Conservation (phyloP, 345 rosid genomes). For the Carallia brachiata region DNA sequence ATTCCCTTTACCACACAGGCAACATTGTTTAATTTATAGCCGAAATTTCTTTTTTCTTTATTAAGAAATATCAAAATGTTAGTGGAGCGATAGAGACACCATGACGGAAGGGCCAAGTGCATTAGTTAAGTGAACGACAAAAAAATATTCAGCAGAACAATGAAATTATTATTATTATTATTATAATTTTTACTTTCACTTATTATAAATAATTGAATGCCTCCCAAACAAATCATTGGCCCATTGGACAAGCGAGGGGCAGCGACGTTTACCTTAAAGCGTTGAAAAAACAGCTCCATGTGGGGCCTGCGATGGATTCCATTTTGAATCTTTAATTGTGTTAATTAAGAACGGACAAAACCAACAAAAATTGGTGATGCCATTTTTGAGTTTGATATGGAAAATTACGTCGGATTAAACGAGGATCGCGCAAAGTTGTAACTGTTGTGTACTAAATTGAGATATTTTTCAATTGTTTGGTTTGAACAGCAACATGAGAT, state of each 20-base stretch:
- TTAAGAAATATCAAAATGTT: no score
- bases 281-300: background rate
- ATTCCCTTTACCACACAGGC: no score
- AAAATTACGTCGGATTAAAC: background rate
- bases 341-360: conserved; percentile 6
- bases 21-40: background rate
- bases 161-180: no score
- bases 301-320: background rate
- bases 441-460: background rate
- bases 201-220: background rate
- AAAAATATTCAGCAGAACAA: background rate
- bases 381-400: background rate
- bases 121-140: background rate
- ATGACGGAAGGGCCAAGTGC: conserved; percentile 1
- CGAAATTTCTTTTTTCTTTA: background rate
- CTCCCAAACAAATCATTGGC: background rate
- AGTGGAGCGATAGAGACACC: background rate
- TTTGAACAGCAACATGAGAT: background rate
- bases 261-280: background rate
- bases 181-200: no score
- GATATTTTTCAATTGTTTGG: background rate
- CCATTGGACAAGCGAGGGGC: background rate
- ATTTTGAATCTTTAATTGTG: background rate
- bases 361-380: background rate
- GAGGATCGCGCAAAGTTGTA: no score